These are phyloP conservation scores for Hymenoscyphus fraxineus DNA, from an alignment of 2,329 filamentous ascomycete genomes.

Conservation along the genomic window DNA sequence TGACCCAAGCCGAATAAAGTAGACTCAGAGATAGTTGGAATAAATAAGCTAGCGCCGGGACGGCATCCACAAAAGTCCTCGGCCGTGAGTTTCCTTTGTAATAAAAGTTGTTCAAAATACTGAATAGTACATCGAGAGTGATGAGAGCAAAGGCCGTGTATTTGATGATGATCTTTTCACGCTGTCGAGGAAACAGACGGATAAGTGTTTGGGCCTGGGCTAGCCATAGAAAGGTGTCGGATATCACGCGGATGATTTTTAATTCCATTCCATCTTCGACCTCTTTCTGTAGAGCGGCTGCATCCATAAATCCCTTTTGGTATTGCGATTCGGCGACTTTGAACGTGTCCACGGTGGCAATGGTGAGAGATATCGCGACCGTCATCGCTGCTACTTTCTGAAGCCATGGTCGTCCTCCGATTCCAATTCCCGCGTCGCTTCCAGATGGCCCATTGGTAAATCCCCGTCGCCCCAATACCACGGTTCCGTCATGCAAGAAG, in stretches of 20 bases:
- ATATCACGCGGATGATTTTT: constrained; percentile 86
- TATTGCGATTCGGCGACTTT: constrained; percentile 81
- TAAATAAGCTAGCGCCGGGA: constrained; percentile 74
- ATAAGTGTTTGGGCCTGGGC: constrained; percentile 97
- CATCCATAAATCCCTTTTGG: constrained; percentile 73
- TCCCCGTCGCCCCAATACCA: constrained; percentile 74
- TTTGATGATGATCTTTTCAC: constrained; percentile 97
- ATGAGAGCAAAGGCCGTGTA: constrained; percentile 97
- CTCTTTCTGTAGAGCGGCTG: constrained; percentile 66
- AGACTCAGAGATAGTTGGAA: constrained; percentile 68
- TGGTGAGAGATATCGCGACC: constrained; percentile 80
- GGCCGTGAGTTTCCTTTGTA: constrained; percentile 59
- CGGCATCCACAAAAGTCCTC: constrained; percentile 77
- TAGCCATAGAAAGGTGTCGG: constrained; percentile 94
- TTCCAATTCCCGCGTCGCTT: constrained; percentile 67
- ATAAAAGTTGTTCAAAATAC: constrained; percentile 82
- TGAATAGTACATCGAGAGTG: constrained; percentile 84
- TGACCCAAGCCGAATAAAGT: constrained; percentile 69
- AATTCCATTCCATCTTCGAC: constrained; percentile 84
- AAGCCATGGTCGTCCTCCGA: constrained; percentile 89
- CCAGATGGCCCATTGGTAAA: constrained; percentile 78
- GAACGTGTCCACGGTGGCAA: constrained; percentile 90
- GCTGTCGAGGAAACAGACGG: constrained; percentile 88
- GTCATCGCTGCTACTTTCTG: constrained; percentile 77
- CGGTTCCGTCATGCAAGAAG: constrained; percentile 80